These are phyloP conservation scores for Triticum aestivum DNA, from an alignment of 176 grass and related monocot genomes.

Conservation along the genomic window IWGSC_CS_RefSeq_v2.1 NC_057806.1:472964641-472965140, in stretches of 20 bases:
- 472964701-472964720: background rate
- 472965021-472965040: too few relatives aligned
- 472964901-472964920: background rate
- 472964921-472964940: background rate
- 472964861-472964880: background rate
- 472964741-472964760: background rate
- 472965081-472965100: background rate
- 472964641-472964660: too few relatives aligned
- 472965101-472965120: background rate
- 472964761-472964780: background rate
- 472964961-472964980: too few relatives aligned
- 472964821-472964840: background rate
- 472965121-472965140: background rate
- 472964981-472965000: too few relatives aligned
- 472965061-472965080: too few relatives aligned
- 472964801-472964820: background rate
- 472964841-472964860: background rate
- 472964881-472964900: background rate
- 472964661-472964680: background rate
- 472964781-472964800: background rate
- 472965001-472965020: too few relatives aligned
- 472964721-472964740: slow-evolving; percentile 11
- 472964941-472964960: too few relatives aligned
- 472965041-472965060: too few relatives aligned
- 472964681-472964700: background rate